Evolutionary conservation across 805 yeast species (phyloP).

Genomic region (Brettanomyces anomalus): DNA sequence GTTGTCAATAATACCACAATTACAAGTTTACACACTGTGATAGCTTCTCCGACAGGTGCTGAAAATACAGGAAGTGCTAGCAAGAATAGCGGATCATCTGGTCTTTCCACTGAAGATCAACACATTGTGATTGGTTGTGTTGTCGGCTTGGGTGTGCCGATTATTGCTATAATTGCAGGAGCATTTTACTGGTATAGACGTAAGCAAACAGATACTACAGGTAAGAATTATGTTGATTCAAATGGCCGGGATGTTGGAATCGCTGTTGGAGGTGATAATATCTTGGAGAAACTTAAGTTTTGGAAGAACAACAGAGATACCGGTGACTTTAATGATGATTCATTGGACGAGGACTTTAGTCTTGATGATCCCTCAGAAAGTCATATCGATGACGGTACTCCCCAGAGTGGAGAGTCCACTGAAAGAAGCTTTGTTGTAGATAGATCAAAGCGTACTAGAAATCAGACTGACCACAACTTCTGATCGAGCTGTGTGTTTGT

Average conservation of each 20-base stretch:
- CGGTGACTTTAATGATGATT: conserved; percentile 18
- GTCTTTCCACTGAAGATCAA: conserved; percentile 36
- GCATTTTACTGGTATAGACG: conserved; percentile 11
- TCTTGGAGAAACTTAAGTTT: conserved; percentile 18
- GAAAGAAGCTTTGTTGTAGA: conserved; percentile 3
- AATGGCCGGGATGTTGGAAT: conserved; percentile 25
- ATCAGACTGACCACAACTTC: conserved; percentile 1
- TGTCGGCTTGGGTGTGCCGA: conserved; percentile 64
- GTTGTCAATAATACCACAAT: conserved; percentile 16
- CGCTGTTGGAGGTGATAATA: conserved; percentile 17
- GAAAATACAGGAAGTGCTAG: conserved; percentile 8
- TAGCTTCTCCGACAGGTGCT: conserved; percentile 19
- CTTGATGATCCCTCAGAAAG: conserved; percentile 1
- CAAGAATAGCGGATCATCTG: conserved; percentile 18
- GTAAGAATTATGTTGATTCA: conserved; percentile 26
- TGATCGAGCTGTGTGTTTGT: conserved; percentile 1
- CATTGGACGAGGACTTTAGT: conserved; percentile 8
- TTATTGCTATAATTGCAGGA: conserved; percentile 27
- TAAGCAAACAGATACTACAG: conserved; percentile 7
- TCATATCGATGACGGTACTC: neutral
- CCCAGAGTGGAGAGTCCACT: neutral
- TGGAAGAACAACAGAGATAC: conserved; percentile 13
- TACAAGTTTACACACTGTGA: conserved; percentile 10
- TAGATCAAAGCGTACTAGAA: neutral
- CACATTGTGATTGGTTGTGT: conserved; percentile 59